Base-by-base conservation (phyloP, 1,284 basidiomycete species). In the Fomitopsis schrenkii region DNA sequence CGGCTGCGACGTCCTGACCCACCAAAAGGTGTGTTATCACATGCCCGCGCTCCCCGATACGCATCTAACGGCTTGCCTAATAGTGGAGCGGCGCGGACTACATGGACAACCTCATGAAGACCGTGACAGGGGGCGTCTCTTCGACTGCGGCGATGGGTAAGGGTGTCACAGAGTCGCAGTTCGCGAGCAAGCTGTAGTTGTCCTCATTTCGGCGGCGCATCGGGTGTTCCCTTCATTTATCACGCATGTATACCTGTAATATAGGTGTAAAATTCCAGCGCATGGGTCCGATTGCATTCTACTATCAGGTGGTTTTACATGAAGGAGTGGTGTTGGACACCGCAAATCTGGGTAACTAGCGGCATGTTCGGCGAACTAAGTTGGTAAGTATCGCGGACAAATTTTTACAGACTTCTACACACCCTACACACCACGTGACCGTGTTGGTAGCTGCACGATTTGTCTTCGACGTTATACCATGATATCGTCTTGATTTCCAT, bases 11-110 rank as follows among this genome's bases (percentile, higher is more conserved):
- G 95, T 97, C 40, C 85, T 97, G 64, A 95, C 90, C 8, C 93
- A 95, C 73, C 93, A 95, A 74, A 93, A 87, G 80, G 84, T 86
- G 69, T 50, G 79, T 68, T 8, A 38, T 17, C 19, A 58, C 14
- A 54, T 15, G 14, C 15, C n/a, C 1, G 7, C 42, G 22, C 17
- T 41, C 17, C 10, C 15, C 2, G 14, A 12, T 8, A 28, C 45
- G 45, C 28, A 30, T 2, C 2, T 33, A 38, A 55, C 28, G 35
- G 7, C 35, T 36, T 5, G 6, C n/a, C 15, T 59, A 22, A 22
- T 22, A 95, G 90, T 98, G 95, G 95, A 94, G 91, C 64, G 95
- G 95, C 50, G 95, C 92, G 17, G 94, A 97, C 75, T 97, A 94
- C 72, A 91, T 93, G 55, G 96, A 98, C 76, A 89, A 86, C 66